Evolutionary conservation across 2,329 filamentous ascomycete genomes (phyloP), one percentile per base, ranked within the genome.

Genomic region (Coleophoma eucalyptorum): DNA sequence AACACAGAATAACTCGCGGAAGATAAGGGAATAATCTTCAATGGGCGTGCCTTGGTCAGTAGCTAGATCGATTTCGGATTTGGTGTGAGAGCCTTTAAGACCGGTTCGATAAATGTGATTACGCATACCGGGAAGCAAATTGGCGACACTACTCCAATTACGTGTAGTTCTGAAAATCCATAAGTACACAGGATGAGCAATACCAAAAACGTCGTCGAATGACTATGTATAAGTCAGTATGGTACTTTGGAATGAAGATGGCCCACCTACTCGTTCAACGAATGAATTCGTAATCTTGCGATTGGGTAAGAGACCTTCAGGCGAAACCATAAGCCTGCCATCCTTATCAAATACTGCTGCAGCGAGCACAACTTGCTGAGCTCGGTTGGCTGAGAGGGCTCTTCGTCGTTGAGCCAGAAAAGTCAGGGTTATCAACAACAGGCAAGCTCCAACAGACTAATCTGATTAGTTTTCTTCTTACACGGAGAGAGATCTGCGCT

Each of bases 91-190:
- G 44, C 60, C 59, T 45, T 68, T 67, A 6, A 60, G 32, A 56
- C 75, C 67, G 55, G 80, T 63, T 64, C 75, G 57, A 58, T 77
- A 70, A n/a, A 96, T 68, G 58, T 94, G 89, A 37, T 75, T 76
- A 49, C 79, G 78, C 86, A 96, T 96, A 40, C 79, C 80, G 6
- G 80, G 80, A 20, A 95, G 75, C 5, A 94, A 73, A 42, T 83
- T 80, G 49, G 76, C 76, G 21, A 96, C 77, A 38, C 81, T 79
- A 7, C 70, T 65, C 91, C 91, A 96, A 66, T 91, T 87, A 52
- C 84, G 79, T 6, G 88, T 89, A 3, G 90, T 88, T 50, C 88
- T 81, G 64, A 89, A 95, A 62, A 94, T 86, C 91, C 91, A 96
- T 46, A 91, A 83, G 67, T 94, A 96, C 2, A 92, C 82, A 0